These are phyloP conservation scores for Pseudozyma sp. DNA, from an alignment of 1,284 basidiomycete species.

Conservation along the genomic window DNA sequence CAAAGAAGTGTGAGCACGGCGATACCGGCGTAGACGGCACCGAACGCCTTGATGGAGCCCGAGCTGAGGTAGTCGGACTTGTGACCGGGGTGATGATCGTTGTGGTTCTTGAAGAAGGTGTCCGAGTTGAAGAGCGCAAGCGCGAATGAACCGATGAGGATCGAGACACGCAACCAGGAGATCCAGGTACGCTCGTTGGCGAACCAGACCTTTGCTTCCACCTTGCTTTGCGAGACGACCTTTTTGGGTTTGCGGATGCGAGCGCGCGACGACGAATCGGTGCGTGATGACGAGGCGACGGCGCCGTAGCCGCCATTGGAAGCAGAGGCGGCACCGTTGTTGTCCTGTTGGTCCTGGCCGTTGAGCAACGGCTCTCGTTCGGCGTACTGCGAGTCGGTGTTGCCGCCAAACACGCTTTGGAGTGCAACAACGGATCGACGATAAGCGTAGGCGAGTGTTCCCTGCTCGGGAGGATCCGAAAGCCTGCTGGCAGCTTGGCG, in stretches of 20 bases:
- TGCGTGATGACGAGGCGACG: slow-evolving; percentile 22
- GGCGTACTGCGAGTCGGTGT: slow-evolving; percentile 42
- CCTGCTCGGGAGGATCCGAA: slow-evolving; percentile 44
- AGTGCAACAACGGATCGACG: slow-evolving; percentile 57
- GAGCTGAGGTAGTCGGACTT: slow-evolving; percentile 38
- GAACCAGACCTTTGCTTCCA: slow-evolving; percentile 69
- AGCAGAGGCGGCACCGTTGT: slow-evolving; percentile 7
- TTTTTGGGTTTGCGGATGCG: slow-evolving; percentile 72
- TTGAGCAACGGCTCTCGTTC: slow-evolving; percentile 54
- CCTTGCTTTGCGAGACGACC: slow-evolving; percentile 61
- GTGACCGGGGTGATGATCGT: slow-evolving; percentile 28
- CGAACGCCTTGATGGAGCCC: slow-evolving; percentile 79
- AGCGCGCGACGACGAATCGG: slow-evolving; percentile 15
- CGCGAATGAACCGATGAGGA: slow-evolving; percentile 86
- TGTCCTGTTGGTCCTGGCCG: slow-evolving; percentile 8
- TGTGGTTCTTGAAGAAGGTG: slow-evolving; percentile 61
- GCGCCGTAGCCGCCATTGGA: slow-evolving; percentile 38
- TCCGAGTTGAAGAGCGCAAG: slow-evolving; percentile 90
- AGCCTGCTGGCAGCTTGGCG: slow-evolving; percentile 39
- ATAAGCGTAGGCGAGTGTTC: slow-evolving; percentile 56
- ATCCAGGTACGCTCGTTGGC: slow-evolving; percentile 77
- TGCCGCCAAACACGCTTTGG: slow-evolving; percentile 53
- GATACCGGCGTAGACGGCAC: slow-evolving; percentile 84
- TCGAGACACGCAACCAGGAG: slow-evolving; percentile 85
- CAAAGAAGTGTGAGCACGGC: slow-evolving; percentile 73